phyloP scores from a whole-genome alignment of 2,329 filamentous ascomycete species.

The Pestalotiopsis sp. region DNA sequence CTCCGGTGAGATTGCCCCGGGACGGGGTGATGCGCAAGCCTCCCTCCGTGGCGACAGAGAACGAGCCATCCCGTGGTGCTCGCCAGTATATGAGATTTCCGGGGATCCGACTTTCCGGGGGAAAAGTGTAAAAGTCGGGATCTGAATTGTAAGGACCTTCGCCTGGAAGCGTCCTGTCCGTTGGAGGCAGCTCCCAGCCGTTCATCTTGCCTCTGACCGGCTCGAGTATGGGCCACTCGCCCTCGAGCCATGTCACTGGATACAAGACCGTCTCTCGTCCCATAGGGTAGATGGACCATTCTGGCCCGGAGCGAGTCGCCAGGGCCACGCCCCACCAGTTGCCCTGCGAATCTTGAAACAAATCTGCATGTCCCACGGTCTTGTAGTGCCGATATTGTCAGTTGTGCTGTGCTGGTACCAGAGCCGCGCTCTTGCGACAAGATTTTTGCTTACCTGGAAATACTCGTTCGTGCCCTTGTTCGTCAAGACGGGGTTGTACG shows the following conservation, averaged over 20 bases:
- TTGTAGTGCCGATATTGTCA: too few relatives aligned
- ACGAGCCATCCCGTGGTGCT: conserved; percentile 27
- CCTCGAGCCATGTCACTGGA: conserved; percentile 48
- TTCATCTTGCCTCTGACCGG: conserved; percentile 47
- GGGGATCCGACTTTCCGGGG: conserved; percentile 24
- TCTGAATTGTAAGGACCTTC: conserved; percentile 27
- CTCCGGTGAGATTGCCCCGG: conserved; percentile 29
- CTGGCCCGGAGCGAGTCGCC: conserved; percentile 45
- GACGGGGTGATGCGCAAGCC: conserved; percentile 31
- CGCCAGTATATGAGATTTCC: conserved; percentile 36
- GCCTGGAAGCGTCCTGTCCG: conserved; percentile 8
- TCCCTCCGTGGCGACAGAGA: conserved; percentile 19
- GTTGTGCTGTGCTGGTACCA: too few relatives aligned
- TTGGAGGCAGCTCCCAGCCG: conserved; percentile 40
- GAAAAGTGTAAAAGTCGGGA: conserved; percentile 25
- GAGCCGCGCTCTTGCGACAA: too few relatives aligned
- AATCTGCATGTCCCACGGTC: conserved; percentile 45
- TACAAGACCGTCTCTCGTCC: conserved; percentile 52
- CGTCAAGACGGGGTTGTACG: conserved; percentile 47
- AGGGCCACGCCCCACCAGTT: conserved; percentile 58
- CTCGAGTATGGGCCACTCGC: conserved; percentile 49
- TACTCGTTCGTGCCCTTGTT: conserved; percentile 34
- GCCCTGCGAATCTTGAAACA: conserved; percentile 45
- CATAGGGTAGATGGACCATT: conserved; percentile 51
- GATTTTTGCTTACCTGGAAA: conserved; percentile 34